Base-by-base conservation (phyloP, 306 rosid genomes). In the Citrullus mucosospermus region DNA sequence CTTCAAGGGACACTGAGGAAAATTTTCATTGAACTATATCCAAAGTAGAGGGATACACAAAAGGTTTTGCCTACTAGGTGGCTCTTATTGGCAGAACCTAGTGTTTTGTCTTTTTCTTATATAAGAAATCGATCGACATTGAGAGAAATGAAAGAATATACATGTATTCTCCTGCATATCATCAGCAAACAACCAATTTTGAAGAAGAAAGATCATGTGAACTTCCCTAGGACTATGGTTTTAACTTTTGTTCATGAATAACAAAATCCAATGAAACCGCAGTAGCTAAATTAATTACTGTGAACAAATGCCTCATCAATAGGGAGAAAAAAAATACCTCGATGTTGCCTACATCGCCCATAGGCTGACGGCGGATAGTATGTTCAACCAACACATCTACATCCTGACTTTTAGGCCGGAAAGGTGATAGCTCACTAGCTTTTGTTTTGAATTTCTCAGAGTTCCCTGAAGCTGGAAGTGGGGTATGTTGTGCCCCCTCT, bases 351-450 rank as follows among this genome's bases (percentile, higher is more conserved):
- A 82, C 89, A 50, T 87, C 90, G 59, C 82, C 65, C 89, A 86
- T 87, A 65, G 91, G 90, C 81, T 86, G 91, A 81, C 85, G 81
- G 78, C 82, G 80, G 46, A 77, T 86, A 41, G 77, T 78, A 58
- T 54, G 85, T 78, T 85, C 86, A 11, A 77, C 83, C 81, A 83
- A 78, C 44, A 80, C 70, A 66, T 87, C 89, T 53, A 84, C 68
- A 38, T 80, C 83, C 56, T 79, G 81, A 78, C 81, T 85, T 70
- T 72, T 86, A 39, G 84, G 78, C 67, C 78, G 87, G 85, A 83
- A 86, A 38, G 96, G 93, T 43, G 93, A 87, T 28, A 81, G 34
- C 76, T 89, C 95, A 70, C 86, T 82, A 59, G 89, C 81, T 71
- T 85, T 82, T 11, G 70, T 72, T 82, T 91, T 86, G 84, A 81